Conservation (phyloP, 768 basidiomycete species). For the Hortiboletus campestris region DNA sequence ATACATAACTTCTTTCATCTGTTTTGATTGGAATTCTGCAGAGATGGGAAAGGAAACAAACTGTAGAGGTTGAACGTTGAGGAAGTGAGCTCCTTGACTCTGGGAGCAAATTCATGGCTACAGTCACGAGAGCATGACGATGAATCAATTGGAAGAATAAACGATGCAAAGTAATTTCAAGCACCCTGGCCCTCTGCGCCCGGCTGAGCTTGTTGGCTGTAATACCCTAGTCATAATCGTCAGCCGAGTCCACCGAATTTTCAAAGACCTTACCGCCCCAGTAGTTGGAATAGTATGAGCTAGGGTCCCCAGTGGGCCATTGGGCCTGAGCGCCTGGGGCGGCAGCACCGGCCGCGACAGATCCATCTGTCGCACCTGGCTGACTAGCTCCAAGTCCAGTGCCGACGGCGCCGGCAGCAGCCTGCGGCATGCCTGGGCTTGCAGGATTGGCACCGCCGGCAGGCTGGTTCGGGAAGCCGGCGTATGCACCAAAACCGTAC, state of each 20-base stretch:
- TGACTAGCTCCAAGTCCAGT: conserved; percentile 55
- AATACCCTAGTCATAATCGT: conserved; percentile 60
- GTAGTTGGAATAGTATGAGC: conserved; percentile 75
- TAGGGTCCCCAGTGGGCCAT: conserved; percentile 74
- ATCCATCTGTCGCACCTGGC: conserved; percentile 54
- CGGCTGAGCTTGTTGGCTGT: conserved; percentile 73
- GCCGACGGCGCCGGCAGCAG: conserved; percentile 52
- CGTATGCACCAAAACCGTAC: conserved; percentile 74
- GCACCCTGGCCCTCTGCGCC: conserved; percentile 50
- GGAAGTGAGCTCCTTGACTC: conserved; percentile 19
- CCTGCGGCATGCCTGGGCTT: conserved; percentile 52
- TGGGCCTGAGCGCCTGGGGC: conserved; percentile 67
- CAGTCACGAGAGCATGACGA: conserved; percentile 31
- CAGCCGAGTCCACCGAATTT: conserved; percentile 4
- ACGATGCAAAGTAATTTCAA: conserved; percentile 28
- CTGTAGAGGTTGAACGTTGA: conserved; percentile 9
- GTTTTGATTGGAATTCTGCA: conserved; percentile 32
- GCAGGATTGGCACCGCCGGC: conserved; percentile 47
- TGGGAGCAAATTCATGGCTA: conserved; percentile 30
- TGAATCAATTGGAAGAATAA: conserved; percentile 23
- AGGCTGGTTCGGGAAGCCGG: conserved; percentile 62
- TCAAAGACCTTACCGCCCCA: conserved; percentile 64
- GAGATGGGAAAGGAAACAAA: conserved; percentile 25
- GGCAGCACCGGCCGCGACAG: conserved; percentile 44
- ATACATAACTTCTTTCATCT: conserved; percentile 34